phyloP scores from a whole-genome alignment of 2,329 filamentous ascomycete genomes.

The Myriosclerotinia scirpicola region DNA sequence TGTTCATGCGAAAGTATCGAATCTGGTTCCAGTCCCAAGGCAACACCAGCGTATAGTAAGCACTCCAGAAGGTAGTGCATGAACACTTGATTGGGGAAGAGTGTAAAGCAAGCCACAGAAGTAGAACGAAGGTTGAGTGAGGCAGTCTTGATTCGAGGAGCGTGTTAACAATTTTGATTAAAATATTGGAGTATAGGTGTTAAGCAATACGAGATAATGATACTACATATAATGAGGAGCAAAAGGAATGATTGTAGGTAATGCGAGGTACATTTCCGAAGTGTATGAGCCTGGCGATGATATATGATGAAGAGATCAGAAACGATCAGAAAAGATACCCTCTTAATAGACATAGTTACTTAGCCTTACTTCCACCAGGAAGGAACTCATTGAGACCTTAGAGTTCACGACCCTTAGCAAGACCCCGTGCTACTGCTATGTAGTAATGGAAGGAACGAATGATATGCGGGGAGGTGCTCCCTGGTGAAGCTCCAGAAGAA shows the following conservation, averaged over 20 bases:
- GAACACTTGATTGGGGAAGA: not conserved
- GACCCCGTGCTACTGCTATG: not conserved
- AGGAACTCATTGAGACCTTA: not conserved
- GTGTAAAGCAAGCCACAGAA: not conserved
- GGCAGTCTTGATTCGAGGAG: not conserved
- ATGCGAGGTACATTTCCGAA: conserved; percentile 10
- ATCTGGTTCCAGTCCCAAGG: conserved; percentile 7
- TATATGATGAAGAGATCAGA: not conserved
- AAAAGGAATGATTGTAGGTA: conserved; percentile 8
- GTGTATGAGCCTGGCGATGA: not conserved
- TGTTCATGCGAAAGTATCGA: conserved; percentile 8
- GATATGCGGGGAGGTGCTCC: not conserved
- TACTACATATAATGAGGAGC: not conserved
- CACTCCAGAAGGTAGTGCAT: conserved; percentile 14
- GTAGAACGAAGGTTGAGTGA: not conserved
- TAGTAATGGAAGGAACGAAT: not conserved
- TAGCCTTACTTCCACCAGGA: not conserved
- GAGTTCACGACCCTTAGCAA: not conserved
- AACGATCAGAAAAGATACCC: not conserved
- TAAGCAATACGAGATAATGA: not conserved
- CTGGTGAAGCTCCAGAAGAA: not conserved
- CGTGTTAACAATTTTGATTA: not conserved
- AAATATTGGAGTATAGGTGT: not conserved
- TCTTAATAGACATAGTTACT: not conserved
- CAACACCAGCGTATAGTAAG: conserved; percentile 4